Evolutionary conservation across 441 rosid species (phyloP).

Genomic region (Biscutella auriculata): DNA sequence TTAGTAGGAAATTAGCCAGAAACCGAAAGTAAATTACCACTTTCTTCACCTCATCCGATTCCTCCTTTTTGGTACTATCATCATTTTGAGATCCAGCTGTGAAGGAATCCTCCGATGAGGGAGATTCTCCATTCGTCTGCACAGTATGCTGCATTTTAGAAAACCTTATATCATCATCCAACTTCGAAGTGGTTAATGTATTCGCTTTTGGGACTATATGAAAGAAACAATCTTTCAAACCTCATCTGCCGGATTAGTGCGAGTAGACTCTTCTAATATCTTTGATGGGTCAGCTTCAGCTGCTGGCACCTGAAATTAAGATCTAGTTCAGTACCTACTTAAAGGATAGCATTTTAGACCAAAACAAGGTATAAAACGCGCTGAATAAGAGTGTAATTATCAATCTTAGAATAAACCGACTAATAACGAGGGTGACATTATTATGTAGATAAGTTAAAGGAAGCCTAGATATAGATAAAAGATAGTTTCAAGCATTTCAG

Average conservation of each 20-base stretch:
- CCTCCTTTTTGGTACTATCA: slow-evolving; percentile 29
- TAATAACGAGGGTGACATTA: background rate
- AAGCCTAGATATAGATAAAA: background rate
- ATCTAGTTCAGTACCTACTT: slow-evolving; percentile 19
- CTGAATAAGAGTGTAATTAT: background rate
- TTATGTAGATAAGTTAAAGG: background rate
- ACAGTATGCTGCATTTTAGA: slow-evolving; percentile 30
- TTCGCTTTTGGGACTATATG: background rate
- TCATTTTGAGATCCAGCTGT: slow-evolving; percentile 28
- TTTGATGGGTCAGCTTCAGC: slow-evolving; percentile 28
- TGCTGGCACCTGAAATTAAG: slow-evolving; percentile 23
- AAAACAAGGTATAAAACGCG: background rate
- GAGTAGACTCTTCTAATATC: slow-evolving; percentile 25
- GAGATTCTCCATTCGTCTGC: slow-evolving; percentile 25
- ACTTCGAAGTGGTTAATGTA: background rate
- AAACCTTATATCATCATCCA: slow-evolving; percentile 14
- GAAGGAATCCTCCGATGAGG: slow-evolving; percentile 31
- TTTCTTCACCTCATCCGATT: slow-evolving; percentile 26
- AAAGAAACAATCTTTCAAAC: slow-evolving; percentile 20
- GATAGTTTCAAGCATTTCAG: background rate
- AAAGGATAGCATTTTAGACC: slow-evolving; percentile 10
- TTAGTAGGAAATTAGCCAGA: background rate
- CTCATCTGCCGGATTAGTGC: slow-evolving; percentile 27
- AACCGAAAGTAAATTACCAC: slow-evolving; percentile 20
- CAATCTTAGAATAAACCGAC: background rate